Base-by-base conservation (phyloP, 2,329 filamentous ascomycete genomes). In the Ascochyta fabae region DNA sequence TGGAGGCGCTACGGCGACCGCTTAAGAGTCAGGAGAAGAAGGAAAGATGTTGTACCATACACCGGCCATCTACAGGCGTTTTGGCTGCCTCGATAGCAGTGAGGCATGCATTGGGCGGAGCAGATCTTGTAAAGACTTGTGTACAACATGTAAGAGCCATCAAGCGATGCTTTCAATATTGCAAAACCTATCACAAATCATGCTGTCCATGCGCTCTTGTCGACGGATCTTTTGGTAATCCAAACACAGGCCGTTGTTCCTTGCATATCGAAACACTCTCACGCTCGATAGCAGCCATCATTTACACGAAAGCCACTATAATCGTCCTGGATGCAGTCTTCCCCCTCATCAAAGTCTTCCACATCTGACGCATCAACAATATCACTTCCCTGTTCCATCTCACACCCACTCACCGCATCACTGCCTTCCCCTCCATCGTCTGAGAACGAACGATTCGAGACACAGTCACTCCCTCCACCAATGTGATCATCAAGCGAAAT, bases 1-100 rank as follows among this genome's bases (percentile, higher is more conserved):
- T 10, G 60, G 57, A 33, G 55, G 51, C 29, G 45, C 59, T n/a
- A 54, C 60, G 34, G 53, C 59, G 2, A 39, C 49, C 9, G 53
- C 58, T 6, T 56, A 50, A 43, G 23, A 15, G 24, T 22, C 24
- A 35, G 16, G 22, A 24, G 12, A n/a, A 7, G 16, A 26, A 7
- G 6, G 12, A 19, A 31, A 44, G 33, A 27, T 36, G 39, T 51
- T 51, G 53, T 50, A 47, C 23, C 26, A 51, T 56, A 48, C 15
- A 24, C 24, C 22, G 5, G 42, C 24, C 36, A 39, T 16, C 3
- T 6, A 7, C n/a, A 38, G 47, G 29, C 36, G 35, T 31, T 49
- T 13, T 15, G 34, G n/a, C 31, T 24, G 26, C 23, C 19, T 4
- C 19, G 6, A 22, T 24, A 35, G 42, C 43, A 43, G 33, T 27